These are phyloP conservation scores for Graphiopsis chlorocephala DNA, from an alignment of 2,329 filamentous ascomycete genomes.

Conservation along the genomic window DNA sequence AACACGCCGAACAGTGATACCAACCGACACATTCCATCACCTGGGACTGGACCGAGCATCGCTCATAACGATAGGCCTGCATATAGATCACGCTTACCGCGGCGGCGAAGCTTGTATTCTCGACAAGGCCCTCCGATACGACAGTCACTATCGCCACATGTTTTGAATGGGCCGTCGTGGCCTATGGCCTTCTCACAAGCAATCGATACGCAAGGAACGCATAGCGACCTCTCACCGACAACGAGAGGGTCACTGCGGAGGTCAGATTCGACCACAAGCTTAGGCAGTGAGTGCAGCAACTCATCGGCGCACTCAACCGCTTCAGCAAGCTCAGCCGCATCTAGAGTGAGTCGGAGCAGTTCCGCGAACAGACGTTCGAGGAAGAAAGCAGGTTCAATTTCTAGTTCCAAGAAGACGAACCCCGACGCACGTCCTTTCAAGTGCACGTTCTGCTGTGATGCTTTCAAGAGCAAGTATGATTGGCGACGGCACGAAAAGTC, in stretches of 20 bases:
- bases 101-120: constrained; percentile 6
- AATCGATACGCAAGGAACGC: not conserved
- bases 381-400: not conserved
- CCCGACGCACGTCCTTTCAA: not conserved
- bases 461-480: constrained; percentile 17
- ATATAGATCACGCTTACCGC: not conserved
- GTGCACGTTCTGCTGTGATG: constrained; percentile 13
- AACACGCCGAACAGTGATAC: constrained; percentile 8
- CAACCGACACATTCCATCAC: not conserved
- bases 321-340: constrained; percentile 9
- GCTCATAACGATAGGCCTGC: not conserved
- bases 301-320: constrained; percentile 8
- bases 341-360: not conserved
- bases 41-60: not conserved
- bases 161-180: not conserved
- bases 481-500: constrained; percentile 15
- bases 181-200: not conserved
- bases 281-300: constrained; percentile 9
- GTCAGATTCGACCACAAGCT: not conserved
- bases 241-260: not conserved
- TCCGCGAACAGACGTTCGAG: not conserved
- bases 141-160: not conserved
- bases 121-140: not conserved
- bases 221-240: not conserved
- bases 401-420: not conserved